Percentiles rank a stretch among this genome's conserved stretches.
Conservation (phyloP, 306 rosid species). For the Cyclanthera cordifolia region DNA sequence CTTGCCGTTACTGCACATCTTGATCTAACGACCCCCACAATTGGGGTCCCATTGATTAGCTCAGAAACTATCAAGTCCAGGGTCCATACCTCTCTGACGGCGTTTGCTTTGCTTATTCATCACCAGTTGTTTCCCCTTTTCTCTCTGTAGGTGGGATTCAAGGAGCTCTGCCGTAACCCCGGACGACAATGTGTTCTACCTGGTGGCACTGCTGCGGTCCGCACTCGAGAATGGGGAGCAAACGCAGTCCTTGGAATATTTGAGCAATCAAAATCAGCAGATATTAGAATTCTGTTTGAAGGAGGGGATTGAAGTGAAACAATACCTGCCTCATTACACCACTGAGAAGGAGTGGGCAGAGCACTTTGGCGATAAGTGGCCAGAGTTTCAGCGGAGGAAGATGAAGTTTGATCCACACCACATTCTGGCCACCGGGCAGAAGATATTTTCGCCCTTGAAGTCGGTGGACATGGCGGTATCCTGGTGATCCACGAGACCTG, state of each 20-base stretch:
- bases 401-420: slow-evolving; percentile 61
- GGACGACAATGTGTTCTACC: slow-evolving; percentile 75
- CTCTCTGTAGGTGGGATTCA: slow-evolving; percentile 58
- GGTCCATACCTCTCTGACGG: neutral
- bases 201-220: slow-evolving; percentile 82
- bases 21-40: neutral
- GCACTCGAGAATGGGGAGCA: slow-evolving; percentile 49
- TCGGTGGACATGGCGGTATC: neutral
- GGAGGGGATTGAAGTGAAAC: slow-evolving; percentile 53
- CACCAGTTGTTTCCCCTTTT: neutral
- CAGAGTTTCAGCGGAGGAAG: slow-evolving; percentile 45
- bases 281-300: slow-evolving; percentile 59
- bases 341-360: slow-evolving; percentile 59
- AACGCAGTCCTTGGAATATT: slow-evolving; percentile 44
- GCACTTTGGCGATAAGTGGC: slow-evolving; percentile 90
- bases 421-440: slow-evolving; percentile 86
- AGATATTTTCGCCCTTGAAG: slow-evolving; percentile 38
- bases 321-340: slow-evolving; percentile 85
- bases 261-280: slow-evolving; percentile 61
- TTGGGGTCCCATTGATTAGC: slow-evolving; percentile 3
- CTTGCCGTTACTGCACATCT: too few species aligned
- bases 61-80: slow-evolving; percentile 1
- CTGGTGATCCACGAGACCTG: slow-evolving; percentile 1
- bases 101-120: too few species aligned
- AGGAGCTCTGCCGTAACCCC: slow-evolving; percentile 77